Evolutionary conservation across 495 filamentous ascomycete genomes (phyloP).

Genomic region (Tirmania nivea): DNA sequence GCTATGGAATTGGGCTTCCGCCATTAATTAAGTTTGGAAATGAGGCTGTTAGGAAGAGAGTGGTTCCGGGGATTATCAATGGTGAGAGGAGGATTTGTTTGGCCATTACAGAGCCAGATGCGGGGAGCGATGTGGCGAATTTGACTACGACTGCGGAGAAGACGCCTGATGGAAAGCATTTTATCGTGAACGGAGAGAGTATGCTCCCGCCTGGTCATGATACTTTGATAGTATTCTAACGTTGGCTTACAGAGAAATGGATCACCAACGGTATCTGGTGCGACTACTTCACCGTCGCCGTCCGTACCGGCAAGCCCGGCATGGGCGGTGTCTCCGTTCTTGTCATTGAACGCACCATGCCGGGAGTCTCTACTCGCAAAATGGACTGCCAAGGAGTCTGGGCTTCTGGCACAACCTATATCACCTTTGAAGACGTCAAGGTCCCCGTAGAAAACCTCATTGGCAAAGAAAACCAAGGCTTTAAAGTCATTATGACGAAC

Average conservation of each 20-base stretch:
- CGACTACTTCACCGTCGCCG: conserved; percentile 94
- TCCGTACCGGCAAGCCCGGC: conserved; percentile 52
- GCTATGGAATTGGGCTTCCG: conserved; percentile 82
- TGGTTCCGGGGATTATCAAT: conserved; percentile 60
- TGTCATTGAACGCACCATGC: conserved; percentile 59
- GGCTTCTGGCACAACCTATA: conserved; percentile 83
- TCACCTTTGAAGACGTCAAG: conserved; percentile 96
- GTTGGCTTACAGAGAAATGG: conserved; percentile 49
- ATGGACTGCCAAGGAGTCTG: conserved; percentile 99
- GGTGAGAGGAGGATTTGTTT: conserved; percentile 93
- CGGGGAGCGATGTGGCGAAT: conserved; percentile 73
- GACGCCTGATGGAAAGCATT: conserved; percentile 84
- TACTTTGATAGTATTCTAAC: neutral
- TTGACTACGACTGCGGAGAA: conserved; percentile 88
- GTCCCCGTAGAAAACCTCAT: conserved; percentile 95
- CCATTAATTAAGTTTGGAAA: conserved; percentile 84
- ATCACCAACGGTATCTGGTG: conserved; percentile 94
- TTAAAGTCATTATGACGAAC: conserved; percentile 96
- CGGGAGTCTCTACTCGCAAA: conserved; percentile 70
- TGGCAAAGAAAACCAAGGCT: conserved; percentile 96
- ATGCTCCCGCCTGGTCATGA: neutral
- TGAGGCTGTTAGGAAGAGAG: conserved; percentile 64
- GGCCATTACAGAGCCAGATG: conserved; percentile 66
- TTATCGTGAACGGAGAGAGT: conserved; percentile 94
- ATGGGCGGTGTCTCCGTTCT: conserved; percentile 85